Percentiles rank a stretch among this genome's conserved stretches.
Conservation (phyloP, 1,139 yeast genomes). For the Scheffersomyces insectosa region DNA sequence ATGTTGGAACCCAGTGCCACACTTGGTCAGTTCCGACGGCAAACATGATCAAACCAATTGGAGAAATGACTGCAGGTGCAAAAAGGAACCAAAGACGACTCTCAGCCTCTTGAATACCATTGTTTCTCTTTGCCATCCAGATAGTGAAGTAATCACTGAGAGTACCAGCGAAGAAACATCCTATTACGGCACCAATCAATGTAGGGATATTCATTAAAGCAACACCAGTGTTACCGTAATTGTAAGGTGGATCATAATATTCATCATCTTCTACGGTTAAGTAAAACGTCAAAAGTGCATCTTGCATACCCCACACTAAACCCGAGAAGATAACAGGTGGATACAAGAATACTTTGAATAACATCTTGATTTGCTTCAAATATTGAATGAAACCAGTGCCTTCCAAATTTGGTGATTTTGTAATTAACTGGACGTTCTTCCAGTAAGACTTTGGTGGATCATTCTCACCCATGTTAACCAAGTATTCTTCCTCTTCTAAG, state of each 20-base stretch:
- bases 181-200: slow-evolving; percentile 38
- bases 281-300: slow-evolving; percentile 39
- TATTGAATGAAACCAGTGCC: slow-evolving; percentile 30
- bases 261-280: slow-evolving; percentile 40
- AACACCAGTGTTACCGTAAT: slow-evolving; percentile 27
- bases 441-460: slow-evolving; percentile 25
- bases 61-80: slow-evolving; percentile 37
- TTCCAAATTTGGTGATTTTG: slow-evolving; percentile 21
- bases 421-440: slow-evolving; percentile 24
- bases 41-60: slow-evolving; percentile 36
- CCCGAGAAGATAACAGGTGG: slow-evolving; percentile 40
- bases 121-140: slow-evolving; percentile 38
- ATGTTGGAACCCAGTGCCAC: slow-evolving; percentile 35
- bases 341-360: slow-evolving; percentile 31
- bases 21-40: slow-evolving; percentile 35
- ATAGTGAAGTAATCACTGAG: slow-evolving; percentile 37
- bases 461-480: slow-evolving; percentile 17
- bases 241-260: slow-evolving; percentile 32
- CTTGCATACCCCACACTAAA: slow-evolving; percentile 40
- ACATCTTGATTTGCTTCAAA: slow-evolving; percentile 22
- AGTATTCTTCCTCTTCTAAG: slow-evolving; percentile 2
- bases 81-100: slow-evolving; percentile 35
- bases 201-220: slow-evolving; percentile 43
- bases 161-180: slow-evolving; percentile 41
- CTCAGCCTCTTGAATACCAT: slow-evolving; percentile 42